A percentile compares a stretch with the other conserved stretches of the same genome.
These are phyloP conservation scores for Trametes cingulata DNA, from an alignment of 768 basidiomycete species.

Conservation along the genomic window DNA sequence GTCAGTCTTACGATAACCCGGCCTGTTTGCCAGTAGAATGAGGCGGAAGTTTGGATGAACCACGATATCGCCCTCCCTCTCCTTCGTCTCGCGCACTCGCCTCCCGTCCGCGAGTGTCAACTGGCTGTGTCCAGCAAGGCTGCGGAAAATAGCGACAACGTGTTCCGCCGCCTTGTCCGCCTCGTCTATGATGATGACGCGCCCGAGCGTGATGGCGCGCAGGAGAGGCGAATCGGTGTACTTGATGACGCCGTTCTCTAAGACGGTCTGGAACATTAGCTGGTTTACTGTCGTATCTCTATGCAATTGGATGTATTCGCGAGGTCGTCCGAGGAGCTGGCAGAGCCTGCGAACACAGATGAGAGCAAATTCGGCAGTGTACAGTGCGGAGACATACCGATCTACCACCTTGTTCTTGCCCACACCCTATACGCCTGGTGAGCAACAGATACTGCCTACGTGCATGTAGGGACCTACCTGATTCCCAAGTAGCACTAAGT, in stretches of 20 bases:
- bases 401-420: slow-evolving; percentile 75
- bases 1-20: slow-evolving; percentile 59
- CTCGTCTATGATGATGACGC: slow-evolving; percentile 70
- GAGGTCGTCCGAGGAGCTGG: slow-evolving; percentile 57
- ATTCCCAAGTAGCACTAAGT: slow-evolving; percentile 66
- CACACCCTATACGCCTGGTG: slow-evolving; percentile 47
- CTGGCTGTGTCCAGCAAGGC: slow-evolving; percentile 65
- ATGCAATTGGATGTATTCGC: slow-evolving; percentile 72
- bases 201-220: slow-evolving; percentile 59
- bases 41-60: slow-evolving; percentile 67
- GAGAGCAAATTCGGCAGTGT: background rate
- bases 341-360: slow-evolving; percentile 42
- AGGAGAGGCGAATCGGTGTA: slow-evolving; percentile 68
- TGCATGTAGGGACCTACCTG: slow-evolving; percentile 43
- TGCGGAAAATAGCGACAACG: slow-evolving; percentile 70
- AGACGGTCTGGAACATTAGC: slow-evolving; percentile 66
- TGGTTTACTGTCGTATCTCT: slow-evolving; percentile 71
- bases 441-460: background rate
- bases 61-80: slow-evolving; percentile 54
- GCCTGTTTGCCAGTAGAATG: slow-evolving; percentile 63
- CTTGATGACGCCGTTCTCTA: slow-evolving; percentile 57
- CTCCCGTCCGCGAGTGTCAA: slow-evolving; percentile 65
- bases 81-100: slow-evolving; percentile 47
- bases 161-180: slow-evolving; percentile 76
- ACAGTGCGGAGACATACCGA: slow-evolving; percentile 37